Conservation (phyloP, 139 green algal species). For the Tetratostichococcus sp. region DNA sequence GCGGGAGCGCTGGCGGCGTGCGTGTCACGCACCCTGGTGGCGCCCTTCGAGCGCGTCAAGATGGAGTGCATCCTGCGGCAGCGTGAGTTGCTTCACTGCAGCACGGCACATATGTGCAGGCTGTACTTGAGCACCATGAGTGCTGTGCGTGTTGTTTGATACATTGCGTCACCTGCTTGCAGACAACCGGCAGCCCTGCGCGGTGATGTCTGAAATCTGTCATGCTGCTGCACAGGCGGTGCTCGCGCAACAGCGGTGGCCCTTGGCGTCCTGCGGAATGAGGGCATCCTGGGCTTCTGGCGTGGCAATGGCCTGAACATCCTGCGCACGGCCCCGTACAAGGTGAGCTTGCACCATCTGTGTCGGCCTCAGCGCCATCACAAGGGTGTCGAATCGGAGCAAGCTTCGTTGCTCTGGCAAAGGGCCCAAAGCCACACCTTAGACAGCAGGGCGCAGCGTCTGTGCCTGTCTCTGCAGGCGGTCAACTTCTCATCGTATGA, state of each 20-base stretch:
- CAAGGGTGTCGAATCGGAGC: too few relatives aligned
- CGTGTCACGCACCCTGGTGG: slow-evolving; percentile 62
- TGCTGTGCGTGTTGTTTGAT: too few relatives aligned
- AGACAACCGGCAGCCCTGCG: too few relatives aligned
- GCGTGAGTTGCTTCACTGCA: neutral
- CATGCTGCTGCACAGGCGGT: too few relatives aligned
- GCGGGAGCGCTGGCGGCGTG: neutral
- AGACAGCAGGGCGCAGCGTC: too few relatives aligned
- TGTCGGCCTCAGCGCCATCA: neutral
- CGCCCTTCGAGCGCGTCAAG: slow-evolving; percentile 68
- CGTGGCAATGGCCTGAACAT: slow-evolving; percentile 74
- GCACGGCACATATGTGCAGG: neutral
- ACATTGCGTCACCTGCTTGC: too few relatives aligned
- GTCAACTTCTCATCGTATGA: slow-evolving; percentile 82
- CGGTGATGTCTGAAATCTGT: too few relatives aligned
- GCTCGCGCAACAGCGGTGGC: neutral
- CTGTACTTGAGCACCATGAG: neutral
- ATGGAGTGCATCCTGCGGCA: slow-evolving; percentile 61
- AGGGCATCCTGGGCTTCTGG: slow-evolving; percentile 61
- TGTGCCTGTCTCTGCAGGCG: slow-evolving; percentile 24
- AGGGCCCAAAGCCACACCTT: too few relatives aligned
- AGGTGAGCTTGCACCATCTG: slow-evolving; percentile 27
- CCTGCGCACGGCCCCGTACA: slow-evolving; percentile 71
- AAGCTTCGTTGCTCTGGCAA: too few relatives aligned
- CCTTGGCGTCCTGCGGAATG: slow-evolving; percentile 31